A percentile compares a stretch with the other conserved stretches of the same genome.
phyloP scores from a whole-genome alignment of 2,329 filamentous ascomycete species.

The Metarhizium sp. region DNA sequence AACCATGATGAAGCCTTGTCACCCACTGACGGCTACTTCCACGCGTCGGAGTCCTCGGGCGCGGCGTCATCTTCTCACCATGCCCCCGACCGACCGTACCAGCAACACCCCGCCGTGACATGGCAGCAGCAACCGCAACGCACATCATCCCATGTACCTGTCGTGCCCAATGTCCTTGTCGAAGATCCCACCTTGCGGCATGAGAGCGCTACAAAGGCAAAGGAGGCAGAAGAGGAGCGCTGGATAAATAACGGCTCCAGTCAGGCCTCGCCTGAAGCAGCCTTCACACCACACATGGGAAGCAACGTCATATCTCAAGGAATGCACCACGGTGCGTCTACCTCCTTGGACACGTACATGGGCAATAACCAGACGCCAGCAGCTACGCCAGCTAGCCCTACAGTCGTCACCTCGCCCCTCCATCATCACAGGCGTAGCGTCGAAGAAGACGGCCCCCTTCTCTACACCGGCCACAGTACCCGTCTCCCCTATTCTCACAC shows the following conservation, averaged over 20 bases:
- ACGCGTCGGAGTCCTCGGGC: constrained; percentile 24
- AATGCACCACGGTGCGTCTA: too few species aligned
- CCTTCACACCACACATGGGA: not conserved
- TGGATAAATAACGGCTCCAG: too few species aligned
- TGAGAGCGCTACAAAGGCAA: constrained; percentile 29
- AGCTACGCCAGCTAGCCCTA: constrained; percentile 1
- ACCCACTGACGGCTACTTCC: constrained; percentile 44
- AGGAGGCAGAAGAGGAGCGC: constrained; percentile 22
- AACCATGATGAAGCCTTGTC: constrained; percentile 27
- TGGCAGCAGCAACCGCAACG: too few species aligned
- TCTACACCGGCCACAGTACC: constrained; percentile 1
- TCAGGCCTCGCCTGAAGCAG: constrained; percentile 6
- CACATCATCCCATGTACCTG: too few species aligned
- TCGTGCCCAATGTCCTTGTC: too few species aligned
- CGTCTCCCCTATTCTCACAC: constrained; percentile 1
- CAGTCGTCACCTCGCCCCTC: constrained; percentile 5
- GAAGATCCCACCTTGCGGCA: not conserved
- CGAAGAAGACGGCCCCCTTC: constrained; percentile 12
- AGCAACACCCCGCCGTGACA: too few species aligned
- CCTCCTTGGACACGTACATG: not conserved
- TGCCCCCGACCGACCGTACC: not conserved
- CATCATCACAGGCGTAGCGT: constrained; percentile 15
- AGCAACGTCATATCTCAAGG: too few species aligned
- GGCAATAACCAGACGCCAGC: not conserved
- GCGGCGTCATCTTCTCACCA: constrained; percentile 13